Evolutionary conservation across 805 yeast genomes (phyloP), one percentile per base, ranked within the genome.

Genomic region (Myxozyma neotropica): DNA sequence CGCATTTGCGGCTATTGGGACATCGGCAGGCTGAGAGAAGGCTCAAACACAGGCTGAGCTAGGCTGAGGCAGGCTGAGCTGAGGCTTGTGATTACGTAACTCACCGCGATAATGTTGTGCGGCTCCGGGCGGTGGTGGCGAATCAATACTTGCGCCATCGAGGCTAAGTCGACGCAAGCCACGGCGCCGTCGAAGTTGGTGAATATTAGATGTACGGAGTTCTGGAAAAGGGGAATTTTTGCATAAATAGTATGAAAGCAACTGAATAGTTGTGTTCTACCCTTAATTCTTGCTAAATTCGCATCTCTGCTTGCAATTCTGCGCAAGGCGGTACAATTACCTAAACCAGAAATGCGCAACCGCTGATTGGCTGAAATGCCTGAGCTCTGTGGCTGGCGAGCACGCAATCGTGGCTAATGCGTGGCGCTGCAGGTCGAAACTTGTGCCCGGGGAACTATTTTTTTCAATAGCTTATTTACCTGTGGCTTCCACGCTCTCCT

Each of bases 391-490:
- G 51, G 42, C 29, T 19, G 13, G 13, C 31, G 40, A 48, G 53
- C 53, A 48, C 53, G 53, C 53, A 21, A 48, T 48, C 21, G 53
- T 24, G 43, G 53, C 53, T 46, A n/a, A 7, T 15, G 24, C 19
- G 23, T 4, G 50, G 29, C 38, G 38, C 39, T 46, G 50, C 4
- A 12, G 19, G 2, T 17, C 36, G 40, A 21, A n/a, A 13, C 40
- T 39, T 24, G 29, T 12, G 38, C 26, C 51, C 40, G 51, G 51
- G 40, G 51, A 47, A 47, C 33, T 48, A n/a, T 45, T 35, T 47
- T 48, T 38, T 48, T n/a, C n/a, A n/a, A n/a, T n/a, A n/a, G n/a
- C n/a, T n/a, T n/a, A n/a, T 51, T 7, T 40, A 12, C 10, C 49
- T 19, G 8, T 33, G 6, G n/a, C 42, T n/a, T 12, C 49, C 17